These are phyloP conservation scores for Myriosclerotinia duriaeana DNA, from an alignment of 2,329 filamentous ascomycete species.

Conservation along the genomic window DNA sequence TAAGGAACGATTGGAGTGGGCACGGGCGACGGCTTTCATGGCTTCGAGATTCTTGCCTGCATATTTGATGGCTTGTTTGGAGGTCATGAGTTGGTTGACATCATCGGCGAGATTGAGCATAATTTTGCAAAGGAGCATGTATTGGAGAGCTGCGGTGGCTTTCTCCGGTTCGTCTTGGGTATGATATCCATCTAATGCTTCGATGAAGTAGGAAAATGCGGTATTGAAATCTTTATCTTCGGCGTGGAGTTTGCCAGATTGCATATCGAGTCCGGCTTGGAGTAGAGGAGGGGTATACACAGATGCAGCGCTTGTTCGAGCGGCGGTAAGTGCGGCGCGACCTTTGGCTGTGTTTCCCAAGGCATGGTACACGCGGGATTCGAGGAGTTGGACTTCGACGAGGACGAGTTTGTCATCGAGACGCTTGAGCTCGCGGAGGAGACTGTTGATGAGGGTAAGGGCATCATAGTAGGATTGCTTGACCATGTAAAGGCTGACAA, in stretches of 20 bases:
- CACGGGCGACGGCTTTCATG: conserved; percentile 97
- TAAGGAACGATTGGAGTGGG: conserved; percentile 90
- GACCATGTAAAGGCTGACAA: conserved; percentile 91
- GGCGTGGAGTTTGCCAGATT: conserved; percentile 97
- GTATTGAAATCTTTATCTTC: conserved; percentile 99
- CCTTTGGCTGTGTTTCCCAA: conserved; percentile 96
- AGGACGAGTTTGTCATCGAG: conserved; percentile 97
- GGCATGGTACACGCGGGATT: conserved; percentile 96
- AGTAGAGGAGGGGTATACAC: conserved; percentile 95
- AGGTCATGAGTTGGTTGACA: conserved; percentile 89
- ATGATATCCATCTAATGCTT: conserved; percentile 95
- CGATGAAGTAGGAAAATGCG: conserved; percentile 98
- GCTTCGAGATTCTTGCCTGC: conserved; percentile 94
- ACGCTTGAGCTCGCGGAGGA: conserved; percentile 94
- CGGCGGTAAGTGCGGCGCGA: conserved; percentile 88
- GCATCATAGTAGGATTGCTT: conserved; percentile 98
- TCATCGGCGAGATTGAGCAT: conserved; percentile 98
- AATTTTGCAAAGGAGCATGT: conserved; percentile 99
- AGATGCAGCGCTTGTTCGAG: conserved; percentile 90
- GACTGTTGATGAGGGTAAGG: conserved; percentile 91
- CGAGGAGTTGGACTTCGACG: conserved; percentile 95
- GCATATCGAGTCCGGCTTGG: conserved; percentile 97
- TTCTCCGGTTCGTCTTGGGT: conserved; percentile 82
- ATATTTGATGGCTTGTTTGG: conserved; percentile 96
- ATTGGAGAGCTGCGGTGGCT: conserved; percentile 96